Base-by-base conservation (phyloP, 1,284 basidiomycete genomes). In the Schizopora paradoxa region DNA sequence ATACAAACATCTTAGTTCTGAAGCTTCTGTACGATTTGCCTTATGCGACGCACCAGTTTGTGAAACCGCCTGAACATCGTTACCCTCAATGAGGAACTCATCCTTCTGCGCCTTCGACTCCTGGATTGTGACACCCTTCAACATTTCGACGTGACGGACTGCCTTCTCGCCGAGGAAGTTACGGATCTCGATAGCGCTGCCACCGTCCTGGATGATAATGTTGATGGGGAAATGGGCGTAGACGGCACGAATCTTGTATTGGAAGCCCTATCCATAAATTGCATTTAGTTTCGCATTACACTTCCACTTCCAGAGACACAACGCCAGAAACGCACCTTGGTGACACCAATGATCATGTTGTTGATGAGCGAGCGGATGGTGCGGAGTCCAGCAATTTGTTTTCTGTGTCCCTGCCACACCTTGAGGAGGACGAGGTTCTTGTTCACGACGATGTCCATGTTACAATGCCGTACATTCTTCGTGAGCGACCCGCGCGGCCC, bases 151-250 rank as follows among this genome's bases (percentile, higher is more conserved):
- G 62, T 95, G 79, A 60, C 96, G 86, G 55, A 96, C 91, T 60
- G 82, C 87, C 81, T 95, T 93, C 77, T 92, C 89, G 58, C 94
- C 91, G 66, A 96, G 76, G 77, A 98, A 99, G 77, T 99, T 99
- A 62, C 97, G 86, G 73, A 99, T 99, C 71, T 99, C 95, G 51
- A 97, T 69, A 44, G 83, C 74, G 46, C 66, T 65, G 49, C 91
- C 91, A 58, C 73, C 72, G 35, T 88, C 85, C 66, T 88, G 84
- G 64, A 98, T 92, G 69, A 99, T 98, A 66, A 91, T 87, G 79
- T 99, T 99, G 79, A 99, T 97, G 56, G 96, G 96, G 80, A 99
- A 99, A 80, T 99, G 96, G 62, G 96, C 96, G 67, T 99, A 99
- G 50, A 99, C 96, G 29, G 94, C 78, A 61, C 91, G 89, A 92